Conservation (phyloP, 306 rosid genomes). For the Mimosa bimucronata region DNA sequence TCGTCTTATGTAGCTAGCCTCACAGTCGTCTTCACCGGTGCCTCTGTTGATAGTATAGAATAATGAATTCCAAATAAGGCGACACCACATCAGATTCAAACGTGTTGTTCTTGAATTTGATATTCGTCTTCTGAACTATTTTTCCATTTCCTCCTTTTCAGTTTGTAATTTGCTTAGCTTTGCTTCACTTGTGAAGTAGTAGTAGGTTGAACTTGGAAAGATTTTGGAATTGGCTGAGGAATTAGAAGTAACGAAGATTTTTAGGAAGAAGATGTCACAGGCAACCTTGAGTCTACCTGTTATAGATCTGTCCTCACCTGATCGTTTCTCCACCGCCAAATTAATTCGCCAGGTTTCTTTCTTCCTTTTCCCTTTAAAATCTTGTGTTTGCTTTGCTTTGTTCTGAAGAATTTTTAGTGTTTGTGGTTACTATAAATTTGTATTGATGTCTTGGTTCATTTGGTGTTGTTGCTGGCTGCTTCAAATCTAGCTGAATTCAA, state of each 20-base stretch:
- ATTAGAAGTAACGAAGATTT: too few species aligned
- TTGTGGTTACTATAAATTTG: not conserved
- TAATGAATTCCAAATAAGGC: not conserved
- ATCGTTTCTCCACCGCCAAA: constrained; percentile 57
- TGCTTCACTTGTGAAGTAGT: too few species aligned
- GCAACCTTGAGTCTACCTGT: constrained; percentile 58
- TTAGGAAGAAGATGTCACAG: constrained; percentile 37
- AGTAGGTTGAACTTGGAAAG: not conserved
- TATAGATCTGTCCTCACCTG: constrained; percentile 67
- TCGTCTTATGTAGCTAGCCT: too few species aligned
- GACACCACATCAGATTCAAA: not conserved
- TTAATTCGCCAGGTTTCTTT: constrained; percentile 64
- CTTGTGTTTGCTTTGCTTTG: not conserved
- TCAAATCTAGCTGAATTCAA: not conserved
- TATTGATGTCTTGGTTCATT: too few species aligned
- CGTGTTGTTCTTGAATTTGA: too few species aligned
- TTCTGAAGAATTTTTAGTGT: not conserved
- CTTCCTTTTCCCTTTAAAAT: not conserved
- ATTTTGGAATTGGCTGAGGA: too few species aligned
- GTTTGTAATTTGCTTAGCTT: not conserved
- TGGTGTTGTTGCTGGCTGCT: not conserved
- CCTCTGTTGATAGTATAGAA: too few species aligned
- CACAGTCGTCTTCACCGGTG: too few species aligned
- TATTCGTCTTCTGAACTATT: not conserved
- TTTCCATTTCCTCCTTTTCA: not conserved